Conservation (phyloP, 73 alveolate species). For the Paramecium sonneborni region DNA sequence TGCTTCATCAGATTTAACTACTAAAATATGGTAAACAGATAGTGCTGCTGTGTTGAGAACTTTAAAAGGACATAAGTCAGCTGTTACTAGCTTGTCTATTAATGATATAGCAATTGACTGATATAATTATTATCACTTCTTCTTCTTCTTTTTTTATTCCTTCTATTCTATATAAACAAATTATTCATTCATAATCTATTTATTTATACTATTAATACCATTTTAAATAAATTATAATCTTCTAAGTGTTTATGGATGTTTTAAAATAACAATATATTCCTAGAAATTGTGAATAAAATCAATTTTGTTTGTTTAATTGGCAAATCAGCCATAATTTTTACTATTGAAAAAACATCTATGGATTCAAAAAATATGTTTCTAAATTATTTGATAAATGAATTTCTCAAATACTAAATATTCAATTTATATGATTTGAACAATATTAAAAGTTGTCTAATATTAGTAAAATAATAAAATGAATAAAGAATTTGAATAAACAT, state of each 20-base stretch:
- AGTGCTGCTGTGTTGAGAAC: background rate
- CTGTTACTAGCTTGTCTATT: slow-evolving; percentile 47
- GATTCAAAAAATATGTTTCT: background rate
- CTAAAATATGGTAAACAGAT: slow-evolving; percentile 59
- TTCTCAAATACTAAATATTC: background rate
- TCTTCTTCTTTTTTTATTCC: background rate
- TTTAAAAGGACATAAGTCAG: slow-evolving; percentile 39
- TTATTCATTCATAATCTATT: background rate
- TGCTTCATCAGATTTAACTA: slow-evolving; percentile 37
- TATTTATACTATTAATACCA: background rate
- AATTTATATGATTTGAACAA: background rate
- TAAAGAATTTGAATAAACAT: background rate
- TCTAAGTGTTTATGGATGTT: background rate
- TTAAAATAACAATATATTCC: background rate
- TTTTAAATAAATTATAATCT: background rate
- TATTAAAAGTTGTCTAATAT: too few species aligned
- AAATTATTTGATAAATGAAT: background rate
- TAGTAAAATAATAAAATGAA: too few species aligned
- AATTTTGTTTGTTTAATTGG: background rate
- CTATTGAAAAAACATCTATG: background rate
- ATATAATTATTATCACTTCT: background rate
- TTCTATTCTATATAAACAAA: background rate
- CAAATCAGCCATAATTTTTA: background rate
- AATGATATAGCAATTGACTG: slow-evolving; percentile 61
- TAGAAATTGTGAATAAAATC: slow-evolving; percentile 3